Percentiles rank a stretch among this genome's conserved stretches.
phyloP scores from a whole-genome alignment of 495 filamentous ascomycete genomes.

The Penicillium taxi region DNA sequence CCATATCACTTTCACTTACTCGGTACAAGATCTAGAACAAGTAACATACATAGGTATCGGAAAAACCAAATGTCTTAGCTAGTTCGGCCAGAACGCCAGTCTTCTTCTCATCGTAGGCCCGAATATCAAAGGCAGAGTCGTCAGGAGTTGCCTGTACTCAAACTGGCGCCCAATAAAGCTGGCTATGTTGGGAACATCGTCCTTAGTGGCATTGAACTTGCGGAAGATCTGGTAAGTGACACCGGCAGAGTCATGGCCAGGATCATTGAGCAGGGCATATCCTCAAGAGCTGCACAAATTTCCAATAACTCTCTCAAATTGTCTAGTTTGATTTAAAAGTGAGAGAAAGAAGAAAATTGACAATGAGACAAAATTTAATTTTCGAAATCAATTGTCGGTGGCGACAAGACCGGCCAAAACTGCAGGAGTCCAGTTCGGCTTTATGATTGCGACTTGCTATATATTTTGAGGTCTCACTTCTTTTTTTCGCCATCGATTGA shows the following conservation, averaged over 20 bases:
- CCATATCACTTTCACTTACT: too few species aligned
- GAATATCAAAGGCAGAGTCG: conserved; percentile 33
- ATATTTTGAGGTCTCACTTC: neutral
- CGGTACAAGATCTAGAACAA: neutral
- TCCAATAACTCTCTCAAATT: conserved; percentile 32
- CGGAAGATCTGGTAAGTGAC: conserved; percentile 34
- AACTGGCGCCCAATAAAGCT: conserved; percentile 39
- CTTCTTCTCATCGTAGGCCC: conserved; percentile 33
- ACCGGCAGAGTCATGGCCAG: conserved; percentile 38
- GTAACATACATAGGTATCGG: conserved; percentile 29
- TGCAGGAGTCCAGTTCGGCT: conserved; percentile 7
- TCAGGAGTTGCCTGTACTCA: conserved; percentile 35
- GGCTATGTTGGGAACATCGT: conserved; percentile 34
- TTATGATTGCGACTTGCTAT: conserved; percentile 11
- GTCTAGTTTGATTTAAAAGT: conserved; percentile 26
- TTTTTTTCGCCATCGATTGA: too few species aligned
- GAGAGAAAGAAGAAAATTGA: too few species aligned
- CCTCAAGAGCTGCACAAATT: conserved; percentile 33
- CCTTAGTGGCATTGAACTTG: conserved; percentile 31
- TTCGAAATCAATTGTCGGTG: too few species aligned
- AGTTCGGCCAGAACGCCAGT: conserved; percentile 27
- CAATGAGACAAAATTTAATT: too few species aligned
- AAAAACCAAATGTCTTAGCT: conserved; percentile 36
- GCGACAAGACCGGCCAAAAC: conserved; percentile 12
- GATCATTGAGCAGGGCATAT: conserved; percentile 33